Conservation (phyloP, 768 basidiomycete species). For the Gloeopeniophorella convolvens region DNA sequence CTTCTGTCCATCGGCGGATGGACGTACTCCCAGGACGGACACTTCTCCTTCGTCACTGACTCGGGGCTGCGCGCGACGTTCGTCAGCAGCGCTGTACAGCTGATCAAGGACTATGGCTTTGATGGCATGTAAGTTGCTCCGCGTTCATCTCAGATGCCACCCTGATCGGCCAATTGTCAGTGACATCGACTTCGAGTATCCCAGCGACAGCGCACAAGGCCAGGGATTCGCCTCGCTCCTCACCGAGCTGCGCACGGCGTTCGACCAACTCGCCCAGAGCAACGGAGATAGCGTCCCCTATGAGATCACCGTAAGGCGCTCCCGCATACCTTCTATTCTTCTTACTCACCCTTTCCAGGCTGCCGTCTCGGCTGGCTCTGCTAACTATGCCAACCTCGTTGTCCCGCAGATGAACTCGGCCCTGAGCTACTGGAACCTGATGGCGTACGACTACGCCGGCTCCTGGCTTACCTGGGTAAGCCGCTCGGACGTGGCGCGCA, state of each 20-base stretch:
- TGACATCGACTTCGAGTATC: constrained; percentile 79
- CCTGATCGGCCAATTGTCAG: constrained; percentile 26
- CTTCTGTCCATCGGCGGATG: constrained; percentile 53
- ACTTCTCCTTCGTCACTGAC: constrained; percentile 59
- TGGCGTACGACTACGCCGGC: constrained; percentile 79
- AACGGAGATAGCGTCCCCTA: constrained; percentile 63
- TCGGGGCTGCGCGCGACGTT: constrained; percentile 47
- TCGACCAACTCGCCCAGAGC: constrained; percentile 46
- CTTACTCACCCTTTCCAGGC: constrained; percentile 27
- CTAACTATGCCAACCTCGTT: constrained; percentile 50
- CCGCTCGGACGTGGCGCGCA: constrained; percentile 7
- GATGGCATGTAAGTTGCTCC: constrained; percentile 53
- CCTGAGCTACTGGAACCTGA: constrained; percentile 74
- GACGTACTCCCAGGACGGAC: constrained; percentile 65
- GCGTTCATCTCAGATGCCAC: not conserved
- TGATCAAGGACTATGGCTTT: constrained; percentile 71
- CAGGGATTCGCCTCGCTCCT: constrained; percentile 62
- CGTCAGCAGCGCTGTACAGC: constrained; percentile 50
- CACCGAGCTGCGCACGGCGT: constrained; percentile 53
- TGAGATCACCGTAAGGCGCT: constrained; percentile 39
- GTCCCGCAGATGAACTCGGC: constrained; percentile 60
- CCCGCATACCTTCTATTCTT: not conserved
- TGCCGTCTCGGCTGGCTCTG: constrained; percentile 57
- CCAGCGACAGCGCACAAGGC: constrained; percentile 49
- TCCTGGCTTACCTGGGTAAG: constrained; percentile 59